Base-by-base conservation (phyloP, 352 stramenopile species). In the Phytophthora idaei region DNA sequence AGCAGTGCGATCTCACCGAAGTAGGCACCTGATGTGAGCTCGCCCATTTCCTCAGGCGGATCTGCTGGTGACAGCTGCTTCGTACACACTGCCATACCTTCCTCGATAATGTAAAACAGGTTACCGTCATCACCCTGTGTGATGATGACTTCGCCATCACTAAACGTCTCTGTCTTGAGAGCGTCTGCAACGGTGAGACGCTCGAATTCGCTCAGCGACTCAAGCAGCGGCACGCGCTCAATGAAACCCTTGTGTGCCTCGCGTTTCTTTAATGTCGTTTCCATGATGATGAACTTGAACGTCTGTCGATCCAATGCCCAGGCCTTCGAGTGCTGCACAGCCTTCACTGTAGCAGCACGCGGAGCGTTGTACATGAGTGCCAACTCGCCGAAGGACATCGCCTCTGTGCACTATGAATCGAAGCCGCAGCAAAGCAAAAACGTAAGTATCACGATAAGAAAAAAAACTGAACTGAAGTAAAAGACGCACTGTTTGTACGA, bases 311-410 rank as follows among this genome's bases (percentile, higher is more conserved):
- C 89, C 29, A 96, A 83, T 48, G 86, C 89, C 96, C 96, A 99
- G 0, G 97, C 83, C 58, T 98, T 98, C 50, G 92, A 98, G 55
- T 87, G 72, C 62, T 93, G 79, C 28, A 90, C 85, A 5, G 94
- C 94, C 67, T 97, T 95, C 50, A 98, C 97, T 11, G 96, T 98
- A 27, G 97, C 97, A 27, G 96, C 94, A 56, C 97, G 94, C 5
- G 97, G 97, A 15, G 90, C 95, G 62, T 98, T 98, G 83, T 99
- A 99, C 91, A 99, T 97, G 27, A 99, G 84, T 10, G 96, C 96
- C 31, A 99, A 76, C 67, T 99, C 97, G 34, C 97, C 97, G 83
- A 99, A 99, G 8, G 92, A 96, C 71, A 93, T 90, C 2, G 86
- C 87, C 31, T 90, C 79, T n/a, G 78, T 89, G 62, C 98, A 90